A percentile compares a stretch with the other conserved stretches of the same genome.
These are phyloP conservation scores for Myxozyma lipomycoides DNA, from an alignment of 805 yeast genomes.

Conservation along the genomic window DNA sequence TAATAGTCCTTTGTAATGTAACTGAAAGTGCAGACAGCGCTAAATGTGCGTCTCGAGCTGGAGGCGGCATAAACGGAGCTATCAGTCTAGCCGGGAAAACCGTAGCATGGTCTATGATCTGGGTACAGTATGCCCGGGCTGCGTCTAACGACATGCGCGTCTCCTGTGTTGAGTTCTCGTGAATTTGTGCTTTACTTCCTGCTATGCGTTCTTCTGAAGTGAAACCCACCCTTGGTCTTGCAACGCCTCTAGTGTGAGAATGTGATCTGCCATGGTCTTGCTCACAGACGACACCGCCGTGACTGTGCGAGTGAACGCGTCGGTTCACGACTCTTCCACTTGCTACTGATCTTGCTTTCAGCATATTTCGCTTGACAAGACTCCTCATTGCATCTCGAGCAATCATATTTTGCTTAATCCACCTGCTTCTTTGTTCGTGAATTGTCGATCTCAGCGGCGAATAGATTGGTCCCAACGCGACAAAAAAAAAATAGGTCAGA, in stretches of 20 bases:
- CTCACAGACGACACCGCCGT: background rate
- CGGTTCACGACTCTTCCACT: too few relatives aligned
- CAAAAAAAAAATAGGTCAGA: too few relatives aligned
- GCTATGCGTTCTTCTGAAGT: too few relatives aligned
- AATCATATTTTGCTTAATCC: too few relatives aligned
- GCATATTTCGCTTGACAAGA: too few relatives aligned
- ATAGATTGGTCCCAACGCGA: too few relatives aligned
- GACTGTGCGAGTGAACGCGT: background rate
- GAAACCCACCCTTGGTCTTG: too few relatives aligned
- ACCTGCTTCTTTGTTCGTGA: too few relatives aligned
- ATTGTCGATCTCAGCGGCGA: too few relatives aligned
- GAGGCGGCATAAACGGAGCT: slow-evolving; percentile 65
- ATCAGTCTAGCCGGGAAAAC: slow-evolving; percentile 46
- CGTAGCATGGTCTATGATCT: slow-evolving; percentile 5
- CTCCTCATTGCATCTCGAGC: too few relatives aligned
- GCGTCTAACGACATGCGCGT: slow-evolving; percentile 3
- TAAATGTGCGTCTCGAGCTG: slow-evolving; percentile 56
- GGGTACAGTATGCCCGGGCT: slow-evolving; percentile 11
- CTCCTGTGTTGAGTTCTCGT: background rate
- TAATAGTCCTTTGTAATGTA: slow-evolving; percentile 11
- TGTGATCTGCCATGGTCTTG: background rate
- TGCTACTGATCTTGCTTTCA: too few relatives aligned
- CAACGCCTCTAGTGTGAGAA: background rate
- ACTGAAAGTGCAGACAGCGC: slow-evolving; percentile 55
- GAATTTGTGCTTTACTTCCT: too few relatives aligned